Percentiles rank a stretch among this genome's conserved stretches.
Evolutionary conservation across 768 basidiomycete species (phyloP).

Genomic region (Melanogaster broomeanus): DNA sequence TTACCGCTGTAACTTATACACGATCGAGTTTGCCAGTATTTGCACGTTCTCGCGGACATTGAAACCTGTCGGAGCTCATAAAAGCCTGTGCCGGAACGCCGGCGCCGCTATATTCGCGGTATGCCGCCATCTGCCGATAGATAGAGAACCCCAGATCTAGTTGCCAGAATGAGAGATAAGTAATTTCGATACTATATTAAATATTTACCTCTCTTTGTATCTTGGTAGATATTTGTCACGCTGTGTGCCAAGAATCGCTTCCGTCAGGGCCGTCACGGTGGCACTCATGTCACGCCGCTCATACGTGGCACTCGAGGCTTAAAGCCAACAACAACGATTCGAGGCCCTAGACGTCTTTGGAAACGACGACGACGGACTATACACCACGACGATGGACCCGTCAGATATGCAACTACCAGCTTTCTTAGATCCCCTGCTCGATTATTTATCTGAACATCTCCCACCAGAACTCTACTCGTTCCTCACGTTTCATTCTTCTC

Average conservation of each 20-base stretch:
- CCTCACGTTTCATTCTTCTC: conserved; percentile 51
- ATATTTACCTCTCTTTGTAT: too few species aligned
- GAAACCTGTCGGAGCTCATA: conserved; percentile 17
- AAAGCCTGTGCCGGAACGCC: conserved; percentile 13
- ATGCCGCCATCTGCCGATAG: conserved; percentile 28
- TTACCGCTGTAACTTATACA: conserved; percentile 35
- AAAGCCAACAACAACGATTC: too few species aligned
- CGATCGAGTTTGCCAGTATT: conserved; percentile 27
- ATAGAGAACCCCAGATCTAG: conserved; percentile 1
- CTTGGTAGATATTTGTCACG: too few species aligned
- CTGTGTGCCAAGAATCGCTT: too few species aligned
- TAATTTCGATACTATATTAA: conserved; percentile 7
- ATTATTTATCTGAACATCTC: conserved; percentile 53
- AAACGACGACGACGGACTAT: neutral
- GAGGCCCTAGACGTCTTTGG: too few species aligned
- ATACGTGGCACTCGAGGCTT: neutral
- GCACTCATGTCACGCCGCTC: neutral
- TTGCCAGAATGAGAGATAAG: conserved; percentile 3
- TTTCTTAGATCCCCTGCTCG: conserved; percentile 54
- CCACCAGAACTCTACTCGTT: conserved; percentile 58
- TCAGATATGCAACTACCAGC: conserved; percentile 43
- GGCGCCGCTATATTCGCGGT: conserved; percentile 5
- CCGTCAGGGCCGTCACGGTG: too few species aligned
- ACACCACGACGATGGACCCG: conserved; percentile 8
- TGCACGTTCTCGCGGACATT: conserved; percentile 26